These are phyloP conservation scores for Acorus gramineus DNA, from an alignment of 106 monocot species.

Conservation along the genomic window DNA sequence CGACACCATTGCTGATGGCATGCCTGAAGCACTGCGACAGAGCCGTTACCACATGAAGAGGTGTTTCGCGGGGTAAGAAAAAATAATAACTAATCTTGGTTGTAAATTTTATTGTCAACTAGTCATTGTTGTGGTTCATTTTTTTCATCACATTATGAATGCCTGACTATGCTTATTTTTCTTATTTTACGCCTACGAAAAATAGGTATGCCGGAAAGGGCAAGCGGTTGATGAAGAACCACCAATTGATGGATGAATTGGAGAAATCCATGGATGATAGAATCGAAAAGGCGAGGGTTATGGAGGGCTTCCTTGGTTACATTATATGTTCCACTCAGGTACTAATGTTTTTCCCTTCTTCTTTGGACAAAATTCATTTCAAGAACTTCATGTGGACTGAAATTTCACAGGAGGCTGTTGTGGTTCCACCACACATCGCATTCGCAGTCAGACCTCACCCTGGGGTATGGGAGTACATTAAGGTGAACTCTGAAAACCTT, in stretches of 20 bases:
- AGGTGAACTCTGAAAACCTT: conserved; percentile 63
- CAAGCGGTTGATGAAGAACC: conserved; percentile 84
- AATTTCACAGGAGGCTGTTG: conserved; percentile 62
- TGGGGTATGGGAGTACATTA: conserved; percentile 91
- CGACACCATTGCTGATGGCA: conserved; percentile 73
- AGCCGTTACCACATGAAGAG: conserved; percentile 95
- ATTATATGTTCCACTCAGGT: conserved; percentile 92
- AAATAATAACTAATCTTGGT: no score
- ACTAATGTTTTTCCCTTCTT: not conserved
- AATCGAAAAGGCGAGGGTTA: conserved; percentile 59
- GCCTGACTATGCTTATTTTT: no score
- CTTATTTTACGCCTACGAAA: not conserved
- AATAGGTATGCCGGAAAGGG: conserved; percentile 52
- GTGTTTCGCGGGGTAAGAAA: conserved; percentile 58
- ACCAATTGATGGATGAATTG: conserved; percentile 68
- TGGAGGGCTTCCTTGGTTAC: conserved; percentile 94
- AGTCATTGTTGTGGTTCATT: no score
- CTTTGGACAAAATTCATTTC: no score
- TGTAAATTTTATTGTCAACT: no score
- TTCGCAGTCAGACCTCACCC: conserved; percentile 79
- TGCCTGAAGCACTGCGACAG: conserved; percentile 84
- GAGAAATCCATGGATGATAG: conserved; percentile 81
- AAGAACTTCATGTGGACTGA: no score
- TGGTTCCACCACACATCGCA: conserved; percentile 65
- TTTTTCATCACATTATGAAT: no score